These are phyloP conservation scores for Colletotrichum melonis DNA, from an alignment of 2,329 filamentous ascomycete species.

Conservation along the genomic window DNA sequence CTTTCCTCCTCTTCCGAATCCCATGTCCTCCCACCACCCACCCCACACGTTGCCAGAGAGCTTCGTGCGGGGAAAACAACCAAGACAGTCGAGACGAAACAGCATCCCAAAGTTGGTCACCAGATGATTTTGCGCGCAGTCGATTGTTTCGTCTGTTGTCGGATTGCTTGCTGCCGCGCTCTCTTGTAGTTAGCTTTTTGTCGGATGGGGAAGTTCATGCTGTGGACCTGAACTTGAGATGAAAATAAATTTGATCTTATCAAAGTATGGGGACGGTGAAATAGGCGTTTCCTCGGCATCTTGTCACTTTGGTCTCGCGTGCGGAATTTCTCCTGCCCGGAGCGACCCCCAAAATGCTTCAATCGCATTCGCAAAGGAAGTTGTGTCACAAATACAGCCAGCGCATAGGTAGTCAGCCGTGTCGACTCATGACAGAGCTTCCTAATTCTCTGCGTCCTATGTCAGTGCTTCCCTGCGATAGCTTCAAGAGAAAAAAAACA, in stretches of 20 bases:
- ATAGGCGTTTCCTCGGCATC: not conserved
- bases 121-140: not conserved
- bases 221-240: not conserved
- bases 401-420: not conserved
- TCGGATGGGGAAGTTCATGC: not conserved
- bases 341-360: not conserved
- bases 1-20: not conserved
- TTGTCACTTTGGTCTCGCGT: not conserved
- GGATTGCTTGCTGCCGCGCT: not conserved
- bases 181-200: not conserved
- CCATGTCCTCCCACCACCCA: not conserved
- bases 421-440: not conserved
- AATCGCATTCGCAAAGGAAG: not conserved
- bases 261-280: not conserved
- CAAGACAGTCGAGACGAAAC: not conserved
- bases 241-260: not conserved
- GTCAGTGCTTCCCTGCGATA: conserved; percentile 2
- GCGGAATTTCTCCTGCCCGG: not conserved
- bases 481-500: not conserved
- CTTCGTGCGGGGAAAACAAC: conserved; percentile 32
- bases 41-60: conserved; percentile 33
- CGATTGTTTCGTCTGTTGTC: conserved; percentile 3
- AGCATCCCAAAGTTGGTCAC: not conserved
- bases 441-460: not conserved
- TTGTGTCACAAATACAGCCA: not conserved